Percentiles rank a stretch among this genome's conserved stretches.
These are phyloP conservation scores for Iris macrosiphon DNA, from an alignment of 106 monocot species.

Conservation along the genomic window DNA sequence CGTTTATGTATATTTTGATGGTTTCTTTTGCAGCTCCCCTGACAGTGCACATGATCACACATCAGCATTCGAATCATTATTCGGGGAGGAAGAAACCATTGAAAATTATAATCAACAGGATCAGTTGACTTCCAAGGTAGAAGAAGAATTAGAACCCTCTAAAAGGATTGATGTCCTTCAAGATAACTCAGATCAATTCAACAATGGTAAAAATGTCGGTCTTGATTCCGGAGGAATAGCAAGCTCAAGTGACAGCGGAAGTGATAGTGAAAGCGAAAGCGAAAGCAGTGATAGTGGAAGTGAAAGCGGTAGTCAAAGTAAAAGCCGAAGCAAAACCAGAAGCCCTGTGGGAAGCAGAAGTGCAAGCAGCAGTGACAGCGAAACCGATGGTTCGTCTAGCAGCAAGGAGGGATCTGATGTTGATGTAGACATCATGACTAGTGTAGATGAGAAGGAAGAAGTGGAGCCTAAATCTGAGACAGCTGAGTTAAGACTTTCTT, in stretches of 20 bases:
- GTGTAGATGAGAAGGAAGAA: constrained; percentile 65
- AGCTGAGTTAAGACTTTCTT: constrained; percentile 21
- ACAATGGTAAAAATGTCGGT: constrained; percentile 13
- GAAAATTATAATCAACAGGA: constrained; percentile 35
- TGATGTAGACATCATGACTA: constrained; percentile 80
- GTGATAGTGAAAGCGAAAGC: constrained; percentile 74
- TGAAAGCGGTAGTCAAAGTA: constrained; percentile 69
- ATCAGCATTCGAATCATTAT: constrained; percentile 13
- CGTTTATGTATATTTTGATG: neutral
- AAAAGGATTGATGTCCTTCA: constrained; percentile 40
- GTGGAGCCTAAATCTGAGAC: constrained; percentile 13
- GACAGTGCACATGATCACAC: constrained; percentile 21
- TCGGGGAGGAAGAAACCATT: constrained; percentile 15
- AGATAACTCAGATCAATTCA: constrained; percentile 29
- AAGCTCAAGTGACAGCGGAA: constrained; percentile 83
- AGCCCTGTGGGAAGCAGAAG: constrained; percentile 59
- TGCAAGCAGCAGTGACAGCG: constrained; percentile 92
- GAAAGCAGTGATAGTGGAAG: constrained; percentile 78
- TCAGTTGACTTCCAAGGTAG: constrained; percentile 13
- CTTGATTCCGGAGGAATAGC: constrained; percentile 41
- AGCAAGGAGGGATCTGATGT: constrained; percentile 87
- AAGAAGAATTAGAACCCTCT: constrained; percentile 37
- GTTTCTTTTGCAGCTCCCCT: constrained; percentile 37
- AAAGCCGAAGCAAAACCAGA: constrained; percentile 50
- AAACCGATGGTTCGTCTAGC: constrained; percentile 90